Conservation (phyloP, 2,329 filamentous ascomycete species). For the Fusarium fracticaudum region DNA sequence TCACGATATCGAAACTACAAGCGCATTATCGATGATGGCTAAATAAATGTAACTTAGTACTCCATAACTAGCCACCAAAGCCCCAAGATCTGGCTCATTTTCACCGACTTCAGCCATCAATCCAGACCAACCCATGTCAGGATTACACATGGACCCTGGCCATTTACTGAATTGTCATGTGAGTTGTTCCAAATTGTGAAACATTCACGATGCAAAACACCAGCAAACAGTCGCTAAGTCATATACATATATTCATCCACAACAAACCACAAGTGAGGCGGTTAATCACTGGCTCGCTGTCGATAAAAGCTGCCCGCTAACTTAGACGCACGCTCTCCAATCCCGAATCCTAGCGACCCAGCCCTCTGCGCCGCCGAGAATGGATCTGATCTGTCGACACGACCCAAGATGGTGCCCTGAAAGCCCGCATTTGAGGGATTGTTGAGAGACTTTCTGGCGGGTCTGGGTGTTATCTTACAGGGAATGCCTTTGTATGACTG, state of each 20-base stretch:
- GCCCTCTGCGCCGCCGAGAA: slow-evolving; percentile 41
- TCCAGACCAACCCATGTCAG: not conserved
- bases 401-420: slow-evolving; percentile 41
- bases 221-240: slow-evolving; percentile 11
- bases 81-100: not conserved
- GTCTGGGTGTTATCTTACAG: slow-evolving; percentile 35
- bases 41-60: not conserved
- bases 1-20: slow-evolving; percentile 1
- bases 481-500: slow-evolving; percentile 36
- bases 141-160: not conserved
- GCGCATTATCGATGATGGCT: not conserved
- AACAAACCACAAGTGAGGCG: slow-evolving; percentile 37
- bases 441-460: slow-evolving; percentile 32
- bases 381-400: slow-evolving; percentile 45
- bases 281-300: slow-evolving; percentile 24
- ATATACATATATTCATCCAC: not conserved
- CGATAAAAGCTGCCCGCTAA: slow-evolving; percentile 14
- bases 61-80: not conserved
- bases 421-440: slow-evolving; percentile 32
- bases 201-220: slow-evolving; percentile 12
- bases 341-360: slow-evolving; percentile 27
- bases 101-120: not conserved
- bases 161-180: slow-evolving; percentile 11
- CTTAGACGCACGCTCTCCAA: slow-evolving; percentile 22
- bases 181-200: slow-evolving; percentile 22